Evolutionary conservation across 805 yeast genomes (phyloP), one percentile per base, ranked within the genome.

Genomic region (Ogataea angusta): DNA sequence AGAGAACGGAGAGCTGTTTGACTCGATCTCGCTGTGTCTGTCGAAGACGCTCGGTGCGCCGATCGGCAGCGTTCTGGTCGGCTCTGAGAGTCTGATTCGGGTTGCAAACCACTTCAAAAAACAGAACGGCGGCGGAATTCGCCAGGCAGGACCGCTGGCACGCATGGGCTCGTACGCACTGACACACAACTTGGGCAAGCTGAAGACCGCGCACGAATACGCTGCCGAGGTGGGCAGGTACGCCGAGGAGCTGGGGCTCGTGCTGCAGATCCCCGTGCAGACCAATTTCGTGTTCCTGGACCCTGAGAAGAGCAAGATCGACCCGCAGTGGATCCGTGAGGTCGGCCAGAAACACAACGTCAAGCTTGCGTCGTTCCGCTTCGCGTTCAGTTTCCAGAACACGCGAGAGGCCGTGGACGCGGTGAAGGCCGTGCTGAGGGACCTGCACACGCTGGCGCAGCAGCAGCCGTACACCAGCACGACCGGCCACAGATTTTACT

Each of bases 41-140:
- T 87, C 96, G 36, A 90, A 90, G 62, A 82, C 95, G 5, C 70
- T 89, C 55, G 96, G 96, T 45, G 96, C 96, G 1, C 96, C 97
- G 43, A 80, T 90, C 55, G 97, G 97, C 6, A 83, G 95, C 12
- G 78, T 89, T 5, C 70, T 90, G 31, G 96, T 88, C 28, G 93
- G 95, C 28, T 65, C 69, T 33, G 55, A 59, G 28, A 65, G 67
- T 36, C 72, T 80, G 52, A 81, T 88, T 47, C 66, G 69, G 52
- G 80, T 78, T 56, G 87, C 93, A 30, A 82, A 80, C 59, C 95
- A 89, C 65, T 84, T 89, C 68, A 83, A 85, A 52, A 90, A 90
- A 57, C 96, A 90, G 66, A 77, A 78, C 49, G 97, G 97, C 58
- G 96, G 96, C 52, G 96, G 96, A 49, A 78, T 90, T 36, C 75